phyloP scores from a whole-genome alignment of 257 asterid species.

The Solanum chaucha region DNA sequence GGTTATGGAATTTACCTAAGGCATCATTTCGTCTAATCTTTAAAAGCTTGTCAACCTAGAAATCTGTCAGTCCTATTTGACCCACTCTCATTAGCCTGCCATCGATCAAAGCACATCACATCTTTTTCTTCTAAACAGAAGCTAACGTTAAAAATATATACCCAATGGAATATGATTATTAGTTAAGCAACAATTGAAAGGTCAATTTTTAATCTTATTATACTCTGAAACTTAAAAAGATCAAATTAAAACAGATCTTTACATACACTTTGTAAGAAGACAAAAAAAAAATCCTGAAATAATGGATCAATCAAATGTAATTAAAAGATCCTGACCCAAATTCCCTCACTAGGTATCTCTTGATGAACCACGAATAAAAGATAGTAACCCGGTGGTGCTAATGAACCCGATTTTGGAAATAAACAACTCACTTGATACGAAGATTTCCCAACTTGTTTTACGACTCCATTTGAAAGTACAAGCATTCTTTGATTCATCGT shows the following conservation, averaged over 20 bases:
- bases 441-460: neutral
- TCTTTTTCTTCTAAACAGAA: neutral
- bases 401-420: neutral
- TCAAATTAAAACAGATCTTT: neutral
- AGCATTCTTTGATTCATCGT: constrained; percentile 39
- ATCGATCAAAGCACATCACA: neutral
- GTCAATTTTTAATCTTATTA: neutral
- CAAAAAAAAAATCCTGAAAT: neutral
- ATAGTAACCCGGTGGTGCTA: constrained; percentile 4
- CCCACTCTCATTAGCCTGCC: neutral
- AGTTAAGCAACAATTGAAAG: neutral
- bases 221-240: neutral
- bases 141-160: neutral
- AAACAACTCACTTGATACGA: neutral
- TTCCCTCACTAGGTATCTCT: constrained; percentile 29
- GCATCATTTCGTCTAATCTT: neutral
- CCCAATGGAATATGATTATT: neutral
- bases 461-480: neutral
- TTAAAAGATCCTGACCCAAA: constrained; percentile 28
- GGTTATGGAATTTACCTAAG: rapidly evolving
- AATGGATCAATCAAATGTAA: neutral
- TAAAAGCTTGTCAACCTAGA: neutral
- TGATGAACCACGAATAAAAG: constrained; percentile 4
- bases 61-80: neutral
- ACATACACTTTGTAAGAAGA: neutral